Evolutionary conservation across 495 filamentous ascomycete species (phyloP).

Genomic region (Penicillium pancosmium): DNA sequence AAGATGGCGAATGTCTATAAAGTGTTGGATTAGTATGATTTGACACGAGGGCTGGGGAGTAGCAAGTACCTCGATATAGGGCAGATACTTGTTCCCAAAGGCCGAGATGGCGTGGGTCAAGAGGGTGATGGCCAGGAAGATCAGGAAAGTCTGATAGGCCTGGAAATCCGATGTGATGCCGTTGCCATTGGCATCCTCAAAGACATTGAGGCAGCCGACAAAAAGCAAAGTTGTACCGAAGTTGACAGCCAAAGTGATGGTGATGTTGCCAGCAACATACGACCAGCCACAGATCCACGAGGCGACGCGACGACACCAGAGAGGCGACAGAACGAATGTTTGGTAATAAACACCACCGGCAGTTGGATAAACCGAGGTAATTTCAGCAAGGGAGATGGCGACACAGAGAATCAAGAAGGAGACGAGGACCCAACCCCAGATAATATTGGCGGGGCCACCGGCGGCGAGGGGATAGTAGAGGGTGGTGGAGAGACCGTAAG

Average conservation of each 20-base stretch:
- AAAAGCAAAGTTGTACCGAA: constrained; percentile 33
- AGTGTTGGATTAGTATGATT: constrained; percentile 33
- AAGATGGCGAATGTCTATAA: constrained; percentile 64
- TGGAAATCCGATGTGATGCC: constrained; percentile 30
- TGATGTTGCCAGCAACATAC: constrained; percentile 67
- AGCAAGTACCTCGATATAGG: constrained; percentile 42
- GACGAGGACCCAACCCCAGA: constrained; percentile 66
- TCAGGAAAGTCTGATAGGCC: constrained; percentile 52
- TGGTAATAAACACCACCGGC: constrained; percentile 68
- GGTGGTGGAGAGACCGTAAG: constrained; percentile 65
- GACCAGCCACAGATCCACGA: constrained; percentile 72
- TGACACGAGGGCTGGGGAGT: constrained; percentile 29
- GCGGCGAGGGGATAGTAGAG: constrained; percentile 63
- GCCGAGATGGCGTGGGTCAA: constrained; percentile 36
- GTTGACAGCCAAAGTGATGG: constrained; percentile 43
- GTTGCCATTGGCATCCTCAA: constrained; percentile 43
- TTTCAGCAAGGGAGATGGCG: constrained; percentile 68
- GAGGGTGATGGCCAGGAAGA: constrained; percentile 61
- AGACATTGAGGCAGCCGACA: constrained; percentile 28
- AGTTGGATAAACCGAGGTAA: constrained; percentile 70
- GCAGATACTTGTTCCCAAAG: constrained; percentile 32
- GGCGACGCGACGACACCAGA: constrained; percentile 57
- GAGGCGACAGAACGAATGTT: constrained; percentile 58
- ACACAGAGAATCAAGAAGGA: constrained; percentile 66
- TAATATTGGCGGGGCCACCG: constrained; percentile 61